Percentiles rank a stretch among this genome's conserved stretches.
Evolutionary conservation across 108 stramenopile genomes (phyloP).

Genomic region (Bacterosira constricta): DNA sequence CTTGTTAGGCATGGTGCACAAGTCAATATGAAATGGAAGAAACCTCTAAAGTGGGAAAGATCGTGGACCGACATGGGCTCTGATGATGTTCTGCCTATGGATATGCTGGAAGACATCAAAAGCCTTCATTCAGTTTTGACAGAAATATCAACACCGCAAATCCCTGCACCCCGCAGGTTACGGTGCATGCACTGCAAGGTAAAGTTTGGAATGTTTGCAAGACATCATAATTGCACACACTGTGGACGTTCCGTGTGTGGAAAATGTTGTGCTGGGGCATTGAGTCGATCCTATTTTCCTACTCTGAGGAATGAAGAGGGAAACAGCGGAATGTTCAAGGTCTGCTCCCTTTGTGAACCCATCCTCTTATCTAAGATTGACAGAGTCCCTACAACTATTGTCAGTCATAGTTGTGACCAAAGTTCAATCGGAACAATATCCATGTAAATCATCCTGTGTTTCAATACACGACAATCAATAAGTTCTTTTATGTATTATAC

Average conservation of each 20-base stretch:
- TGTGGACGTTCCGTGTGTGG: conserved; percentile 80
- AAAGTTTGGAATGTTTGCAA: conserved; percentile 51
- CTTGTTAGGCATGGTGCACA: conserved; percentile 73
- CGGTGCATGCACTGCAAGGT: conserved; percentile 88
- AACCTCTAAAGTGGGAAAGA: conserved; percentile 77
- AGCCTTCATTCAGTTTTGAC: conserved; percentile 64
- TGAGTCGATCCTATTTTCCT: conserved; percentile 20
- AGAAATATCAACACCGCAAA: conserved; percentile 61
- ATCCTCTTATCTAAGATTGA: conserved; percentile 26
- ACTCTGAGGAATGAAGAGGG: conserved; percentile 3
- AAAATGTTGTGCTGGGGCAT: conserved; percentile 47
- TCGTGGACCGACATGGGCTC: conserved; percentile 79
- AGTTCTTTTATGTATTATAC: too few relatives aligned
- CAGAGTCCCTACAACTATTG: conserved; percentile 3
- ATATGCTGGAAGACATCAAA: conserved; percentile 75
- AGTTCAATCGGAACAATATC: conserved; percentile 34
- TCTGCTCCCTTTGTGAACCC: conserved; percentile 41
- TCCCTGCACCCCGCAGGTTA: conserved; percentile 59
- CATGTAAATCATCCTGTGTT: too few relatives aligned
- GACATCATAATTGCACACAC: conserved; percentile 71
- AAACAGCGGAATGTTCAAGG: conserved; percentile 11
- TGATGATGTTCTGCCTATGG: conserved; percentile 68
- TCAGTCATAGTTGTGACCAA: conserved; percentile 17
- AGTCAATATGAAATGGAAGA: conserved; percentile 78
- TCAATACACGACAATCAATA: too few relatives aligned